Conservation (phyloP, 345 rosid species). For the Diplotaxis tenuifolia region DNA sequence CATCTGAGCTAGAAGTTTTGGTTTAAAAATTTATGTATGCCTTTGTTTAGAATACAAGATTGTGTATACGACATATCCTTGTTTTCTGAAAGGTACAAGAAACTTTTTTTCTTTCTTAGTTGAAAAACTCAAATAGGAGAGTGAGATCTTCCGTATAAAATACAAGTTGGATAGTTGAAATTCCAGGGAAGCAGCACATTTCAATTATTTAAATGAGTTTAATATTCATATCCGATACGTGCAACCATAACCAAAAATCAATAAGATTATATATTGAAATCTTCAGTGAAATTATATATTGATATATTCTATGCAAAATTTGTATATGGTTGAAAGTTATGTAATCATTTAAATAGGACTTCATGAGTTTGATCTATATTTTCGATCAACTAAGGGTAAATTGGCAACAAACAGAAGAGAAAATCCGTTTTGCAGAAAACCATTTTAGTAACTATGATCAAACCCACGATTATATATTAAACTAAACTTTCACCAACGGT, state of each 20-base stretch:
- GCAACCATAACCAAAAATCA: neutral
- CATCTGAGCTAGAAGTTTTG: too few relatives aligned
- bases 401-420: too few relatives aligned
- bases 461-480: too few relatives aligned
- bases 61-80: neutral
- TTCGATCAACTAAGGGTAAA: neutral
- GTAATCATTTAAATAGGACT: neutral
- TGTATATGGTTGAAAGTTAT: neutral
- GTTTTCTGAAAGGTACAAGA: neutral
- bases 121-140: conserved; percentile 5
- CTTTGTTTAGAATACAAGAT: neutral
- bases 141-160: conserved; percentile 3
- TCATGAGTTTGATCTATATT: neutral
- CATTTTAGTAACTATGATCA: too few relatives aligned
- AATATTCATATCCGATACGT: neutral
- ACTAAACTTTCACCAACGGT: neutral
- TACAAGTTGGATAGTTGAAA: neutral
- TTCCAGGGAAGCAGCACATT: conserved; percentile 5
- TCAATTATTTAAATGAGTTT: neutral
- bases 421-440: too few relatives aligned
- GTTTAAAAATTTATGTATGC: neutral
- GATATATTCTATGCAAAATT: neutral
- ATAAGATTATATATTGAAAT: neutral
- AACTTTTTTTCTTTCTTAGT: neutral
- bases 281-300: neutral